Evolutionary conservation across 2,329 filamentous ascomycete genomes (phyloP), one percentile per base, ranked within the genome.

Genomic region (Scedosporium boydii): DNA sequence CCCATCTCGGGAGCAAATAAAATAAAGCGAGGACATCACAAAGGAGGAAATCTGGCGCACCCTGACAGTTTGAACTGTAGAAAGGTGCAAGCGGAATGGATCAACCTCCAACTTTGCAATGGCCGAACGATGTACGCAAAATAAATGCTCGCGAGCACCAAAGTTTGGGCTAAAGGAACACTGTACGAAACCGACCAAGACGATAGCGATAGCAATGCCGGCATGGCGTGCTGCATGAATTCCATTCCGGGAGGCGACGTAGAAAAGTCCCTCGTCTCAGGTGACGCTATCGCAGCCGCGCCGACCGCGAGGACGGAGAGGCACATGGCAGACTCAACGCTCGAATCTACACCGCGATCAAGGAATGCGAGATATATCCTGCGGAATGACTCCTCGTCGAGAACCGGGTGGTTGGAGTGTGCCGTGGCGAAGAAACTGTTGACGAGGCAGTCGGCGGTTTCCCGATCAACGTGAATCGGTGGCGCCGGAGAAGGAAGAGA

Each of bases 61-160:
- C 68, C 64, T 4, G 67, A 69, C 3, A 71, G 59, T 57, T 67
- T 68, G 57, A 71, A 70, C 38, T 73, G 71, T 6, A 73, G 65
- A 6, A 69, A 67, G 7, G 69, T 70, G 4, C 70, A 69, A 6
- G 72, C 71, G 12, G 69, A 68, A 56, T 72, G 66, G 27, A 73
- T 72, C n/a, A 73, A 63, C 23, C 68, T 64, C 72, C 71, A 74
- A 59, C 71, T 73, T 26, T 74, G 71, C 29, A 73, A 62, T 3
- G 72, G 71, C 9, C 70, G 67, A 2, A 70, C 70, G 34, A 73
- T 69, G 51, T 71, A 72, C 0, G 71, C 70, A 65, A 72, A 73
- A 60, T 73, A 74, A 2, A 73, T 62, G 38, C 71, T 72, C 1
- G 69, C 72, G 4, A 74, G 65, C 4, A 73, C 70, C 6, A 73